Evolutionary conservation across 495 filamentous ascomycete genomes (phyloP).

Genomic region (Podospora comata): DNA sequence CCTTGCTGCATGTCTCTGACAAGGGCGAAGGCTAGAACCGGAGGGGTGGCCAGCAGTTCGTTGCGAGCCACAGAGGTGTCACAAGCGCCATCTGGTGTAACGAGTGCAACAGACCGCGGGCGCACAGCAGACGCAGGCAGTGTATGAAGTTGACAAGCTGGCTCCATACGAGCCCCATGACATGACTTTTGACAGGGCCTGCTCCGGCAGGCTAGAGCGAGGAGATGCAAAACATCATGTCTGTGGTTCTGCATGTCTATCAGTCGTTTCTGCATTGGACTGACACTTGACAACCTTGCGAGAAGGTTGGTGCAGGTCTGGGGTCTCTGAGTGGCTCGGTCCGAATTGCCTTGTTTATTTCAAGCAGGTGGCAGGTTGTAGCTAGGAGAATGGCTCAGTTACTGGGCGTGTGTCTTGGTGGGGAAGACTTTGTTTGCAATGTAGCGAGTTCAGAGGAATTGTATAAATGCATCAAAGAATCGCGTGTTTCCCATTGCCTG

Average conservation of each 20-base stretch:
- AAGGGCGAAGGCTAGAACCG: background rate
- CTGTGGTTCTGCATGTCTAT: background rate
- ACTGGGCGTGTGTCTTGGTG: too few species aligned
- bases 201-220: background rate
- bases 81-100: slow-evolving; percentile 8
- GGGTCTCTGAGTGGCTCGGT: background rate
- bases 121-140: slow-evolving; percentile 7
- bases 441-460: background rate
- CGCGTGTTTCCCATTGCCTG: background rate
- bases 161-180: slow-evolving; percentile 1
- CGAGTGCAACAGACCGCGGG: slow-evolving; percentile 4
- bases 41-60: background rate
- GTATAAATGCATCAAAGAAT: background rate
- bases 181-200: background rate
- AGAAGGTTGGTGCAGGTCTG: background rate
- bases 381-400: background rate
- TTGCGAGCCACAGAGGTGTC: slow-evolving; percentile 2
- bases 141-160: background rate
- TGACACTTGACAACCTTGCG: background rate
- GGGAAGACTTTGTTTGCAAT: background rate
- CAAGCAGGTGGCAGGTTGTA: background rate
- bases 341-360: background rate
- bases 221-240: background rate
- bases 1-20: slow-evolving; percentile 4
- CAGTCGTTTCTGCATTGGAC: background rate